Evolutionary conservation across 1,139 yeast genomes (phyloP).

Genomic region (Scheffersomyces cryptocercus): DNA sequence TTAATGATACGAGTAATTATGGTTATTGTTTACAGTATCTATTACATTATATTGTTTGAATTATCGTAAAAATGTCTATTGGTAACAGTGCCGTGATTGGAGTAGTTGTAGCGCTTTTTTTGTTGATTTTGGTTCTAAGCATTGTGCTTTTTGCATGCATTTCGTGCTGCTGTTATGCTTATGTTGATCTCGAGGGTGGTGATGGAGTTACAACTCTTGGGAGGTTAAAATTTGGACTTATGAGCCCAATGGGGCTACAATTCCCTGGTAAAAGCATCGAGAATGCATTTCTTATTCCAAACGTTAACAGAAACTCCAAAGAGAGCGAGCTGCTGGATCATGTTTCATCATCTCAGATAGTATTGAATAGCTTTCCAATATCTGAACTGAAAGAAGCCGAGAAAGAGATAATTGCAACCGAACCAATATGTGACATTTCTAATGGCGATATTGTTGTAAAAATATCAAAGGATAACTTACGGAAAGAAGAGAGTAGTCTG

Average conservation of each 20-base stretch:
- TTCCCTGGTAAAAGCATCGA: not conserved
- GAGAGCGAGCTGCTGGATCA: not conserved
- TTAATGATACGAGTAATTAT: too few relatives aligned
- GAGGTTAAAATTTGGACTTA: not conserved
- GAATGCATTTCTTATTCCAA: too few relatives aligned
- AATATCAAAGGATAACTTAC: not conserved
- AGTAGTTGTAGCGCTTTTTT: not conserved
- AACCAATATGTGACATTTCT: too few relatives aligned
- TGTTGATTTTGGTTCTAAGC: not conserved
- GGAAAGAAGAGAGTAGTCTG: constrained; percentile 7
- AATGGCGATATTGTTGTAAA: not conserved
- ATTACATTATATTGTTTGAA: too few relatives aligned
- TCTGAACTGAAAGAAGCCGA: not conserved
- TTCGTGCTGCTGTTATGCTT: not conserved
- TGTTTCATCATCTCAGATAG: not conserved
- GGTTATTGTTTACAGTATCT: too few relatives aligned
- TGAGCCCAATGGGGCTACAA: not conserved
- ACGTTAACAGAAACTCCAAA: not conserved
- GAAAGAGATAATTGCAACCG: not conserved
- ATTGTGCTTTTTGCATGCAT: not conserved
- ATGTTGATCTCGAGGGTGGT: not conserved
- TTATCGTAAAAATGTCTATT: not conserved
- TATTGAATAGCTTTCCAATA: not conserved
- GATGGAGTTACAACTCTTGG: not conserved
- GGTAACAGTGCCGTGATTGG: not conserved